Conservation (phyloP, 345 rosid genomes). For the Brassica cretica region DNA sequence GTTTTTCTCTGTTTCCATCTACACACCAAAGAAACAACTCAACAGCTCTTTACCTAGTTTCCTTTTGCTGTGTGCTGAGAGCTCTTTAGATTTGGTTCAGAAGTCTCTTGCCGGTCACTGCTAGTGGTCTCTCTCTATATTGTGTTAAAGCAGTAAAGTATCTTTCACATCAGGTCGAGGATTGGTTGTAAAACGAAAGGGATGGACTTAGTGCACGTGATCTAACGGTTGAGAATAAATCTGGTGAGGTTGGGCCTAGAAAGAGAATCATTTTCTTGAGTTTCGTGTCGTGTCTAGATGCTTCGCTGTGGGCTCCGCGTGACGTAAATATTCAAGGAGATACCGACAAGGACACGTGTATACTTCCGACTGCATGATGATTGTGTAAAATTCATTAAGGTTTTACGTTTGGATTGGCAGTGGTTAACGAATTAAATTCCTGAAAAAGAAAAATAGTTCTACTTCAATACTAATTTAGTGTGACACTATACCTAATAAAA, state of each 20-base stretch:
- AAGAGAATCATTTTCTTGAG: constrained; percentile 17
- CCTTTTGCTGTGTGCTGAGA: background rate
- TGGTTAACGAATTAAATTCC: background rate
- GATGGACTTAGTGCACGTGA: constrained; percentile 24
- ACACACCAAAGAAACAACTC: background rate
- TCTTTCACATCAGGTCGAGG: constrained; percentile 23
- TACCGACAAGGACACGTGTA: constrained; percentile 54
- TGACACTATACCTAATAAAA: no score
- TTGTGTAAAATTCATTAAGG: background rate
- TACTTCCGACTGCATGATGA: background rate
- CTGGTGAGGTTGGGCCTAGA: background rate
- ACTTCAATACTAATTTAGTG: background rate
- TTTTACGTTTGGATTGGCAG: background rate
- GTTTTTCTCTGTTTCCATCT: constrained; percentile 53
- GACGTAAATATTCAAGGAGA: constrained; percentile 30
- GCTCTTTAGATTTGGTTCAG: constrained; percentile 21
- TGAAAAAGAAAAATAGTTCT: background rate
- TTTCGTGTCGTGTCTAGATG: background rate
- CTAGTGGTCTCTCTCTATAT: background rate
- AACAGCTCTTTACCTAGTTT: constrained; percentile 1
- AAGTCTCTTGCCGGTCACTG: constrained; percentile 24
- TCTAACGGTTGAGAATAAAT: constrained; percentile 45
- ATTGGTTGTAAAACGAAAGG: constrained; percentile 2
- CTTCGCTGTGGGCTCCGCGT: constrained; percentile 24
- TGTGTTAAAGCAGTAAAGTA: constrained; percentile 21